Percentiles rank a stretch among this genome's conserved stretches.
phyloP scores from a whole-genome alignment of 345 rosid genomes.

The Eucalyptus regnans region DNA sequence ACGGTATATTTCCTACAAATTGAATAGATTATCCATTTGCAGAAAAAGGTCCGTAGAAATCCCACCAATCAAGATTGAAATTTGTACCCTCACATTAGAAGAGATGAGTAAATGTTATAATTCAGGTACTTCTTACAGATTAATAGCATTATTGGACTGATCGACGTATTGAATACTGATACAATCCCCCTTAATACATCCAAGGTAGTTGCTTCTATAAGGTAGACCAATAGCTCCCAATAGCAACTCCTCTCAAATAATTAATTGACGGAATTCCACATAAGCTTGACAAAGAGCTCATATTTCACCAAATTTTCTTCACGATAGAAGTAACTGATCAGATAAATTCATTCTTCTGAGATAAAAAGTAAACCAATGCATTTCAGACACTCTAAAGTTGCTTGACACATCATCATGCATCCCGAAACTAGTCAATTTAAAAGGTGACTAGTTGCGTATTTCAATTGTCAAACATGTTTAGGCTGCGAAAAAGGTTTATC shows the following conservation, averaged over 20 bases:
- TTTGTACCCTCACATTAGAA: neutral
- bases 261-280: neutral
- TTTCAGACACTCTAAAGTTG: neutral
- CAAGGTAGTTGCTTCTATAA: neutral
- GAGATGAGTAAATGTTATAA: neutral
- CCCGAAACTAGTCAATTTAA: neutral
- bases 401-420: neutral
- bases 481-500: neutral
- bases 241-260: neutral
- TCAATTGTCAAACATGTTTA: neutral
- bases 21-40: neutral
- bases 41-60: neutral
- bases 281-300: neutral
- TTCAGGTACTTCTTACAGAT: neutral
- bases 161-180: neutral
- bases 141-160: neutral
- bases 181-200: neutral
- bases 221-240: neutral
- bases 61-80: neutral
- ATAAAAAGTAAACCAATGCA: neutral
- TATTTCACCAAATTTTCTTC: neutral
- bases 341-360: neutral
- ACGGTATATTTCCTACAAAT: conserved; percentile 81
- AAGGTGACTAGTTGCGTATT: neutral
- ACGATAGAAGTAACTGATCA: neutral